phyloP scores from a whole-genome alignment of 2,329 filamentous ascomycete genomes.

The Microdochium bolleyi region DNA sequence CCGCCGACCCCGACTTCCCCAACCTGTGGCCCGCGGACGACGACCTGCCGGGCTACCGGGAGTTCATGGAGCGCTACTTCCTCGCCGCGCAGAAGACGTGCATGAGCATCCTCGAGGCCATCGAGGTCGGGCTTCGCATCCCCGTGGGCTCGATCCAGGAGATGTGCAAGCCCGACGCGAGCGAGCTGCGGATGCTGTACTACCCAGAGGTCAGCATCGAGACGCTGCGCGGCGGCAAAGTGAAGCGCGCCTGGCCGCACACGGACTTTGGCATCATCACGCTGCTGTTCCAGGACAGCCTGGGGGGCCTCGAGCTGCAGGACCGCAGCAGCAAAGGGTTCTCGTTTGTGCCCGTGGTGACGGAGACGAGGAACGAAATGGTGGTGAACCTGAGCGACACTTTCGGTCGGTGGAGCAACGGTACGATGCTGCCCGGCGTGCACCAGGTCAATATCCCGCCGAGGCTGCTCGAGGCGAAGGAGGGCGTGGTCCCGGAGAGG shows the following conservation, averaged over 20 bases:
- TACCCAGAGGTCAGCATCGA: background rate
- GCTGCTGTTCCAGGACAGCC: slow-evolving; percentile 25
- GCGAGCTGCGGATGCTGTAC: background rate
- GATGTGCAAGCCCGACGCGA: background rate
- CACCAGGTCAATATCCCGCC: slow-evolving; percentile 10
- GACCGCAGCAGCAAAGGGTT: slow-evolving; percentile 8
- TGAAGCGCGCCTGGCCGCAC: slow-evolving; percentile 8
- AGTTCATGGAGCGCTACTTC: background rate
- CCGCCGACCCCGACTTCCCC: background rate
- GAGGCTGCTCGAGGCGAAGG: background rate
- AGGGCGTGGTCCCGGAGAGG: slow-evolving; percentile 7
- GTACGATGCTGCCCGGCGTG: slow-evolving; percentile 6
- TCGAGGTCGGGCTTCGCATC: background rate
- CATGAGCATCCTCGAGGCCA: background rate
- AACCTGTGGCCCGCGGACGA: background rate
- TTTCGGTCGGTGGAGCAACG: slow-evolving; percentile 18
- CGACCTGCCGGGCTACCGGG: background rate
- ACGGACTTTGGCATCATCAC: slow-evolving; percentile 19
- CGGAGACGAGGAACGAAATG: slow-evolving; percentile 9
- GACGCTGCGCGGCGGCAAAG: slow-evolving; percentile 1
- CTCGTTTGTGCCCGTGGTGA: slow-evolving; percentile 6
- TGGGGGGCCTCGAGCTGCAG: slow-evolving; percentile 26
- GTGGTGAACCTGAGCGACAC: slow-evolving; percentile 23
- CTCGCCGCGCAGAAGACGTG: background rate
- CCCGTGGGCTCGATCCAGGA: background rate